phyloP scores from a whole-genome alignment of 768 basidiomycete genomes.

The Boletus patriciae region DNA sequence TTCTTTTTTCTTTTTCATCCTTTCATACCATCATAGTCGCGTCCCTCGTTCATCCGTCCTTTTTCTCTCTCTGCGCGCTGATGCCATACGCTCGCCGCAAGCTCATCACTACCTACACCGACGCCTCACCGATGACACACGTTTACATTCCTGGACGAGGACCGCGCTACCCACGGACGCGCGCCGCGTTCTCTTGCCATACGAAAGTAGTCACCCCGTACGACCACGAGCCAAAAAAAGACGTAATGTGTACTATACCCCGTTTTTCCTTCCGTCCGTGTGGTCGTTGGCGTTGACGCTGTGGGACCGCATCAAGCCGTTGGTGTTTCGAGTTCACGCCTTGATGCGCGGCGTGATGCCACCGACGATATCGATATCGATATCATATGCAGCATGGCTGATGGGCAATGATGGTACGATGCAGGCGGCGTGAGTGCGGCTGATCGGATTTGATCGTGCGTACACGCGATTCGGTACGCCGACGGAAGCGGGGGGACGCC shows the following conservation, averaged over 20 bases:
- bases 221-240: not conserved
- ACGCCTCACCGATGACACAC: not conserved
- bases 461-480: not conserved
- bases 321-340: no score
- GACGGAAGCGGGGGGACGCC: not conserved
- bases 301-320: no score
- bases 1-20: not conserved
- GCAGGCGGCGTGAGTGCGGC: no score
- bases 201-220: not conserved
- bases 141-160: not conserved
- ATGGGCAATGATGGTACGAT: no score
- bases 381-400: no score
- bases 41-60: not conserved
- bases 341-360: no score
- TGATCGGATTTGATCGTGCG: no score
- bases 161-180: not conserved
- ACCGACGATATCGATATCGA: no score
- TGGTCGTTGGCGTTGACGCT: no score
- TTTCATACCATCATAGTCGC: not conserved
- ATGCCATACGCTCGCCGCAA: not conserved
- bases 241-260: constrained; percentile 10
- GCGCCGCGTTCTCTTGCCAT: not conserved
- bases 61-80: no score
- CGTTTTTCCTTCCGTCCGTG: not conserved
- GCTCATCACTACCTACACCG: not conserved